phyloP scores from a whole-genome alignment of 441 rosid genomes.

The Gossypium laxum region DNA sequence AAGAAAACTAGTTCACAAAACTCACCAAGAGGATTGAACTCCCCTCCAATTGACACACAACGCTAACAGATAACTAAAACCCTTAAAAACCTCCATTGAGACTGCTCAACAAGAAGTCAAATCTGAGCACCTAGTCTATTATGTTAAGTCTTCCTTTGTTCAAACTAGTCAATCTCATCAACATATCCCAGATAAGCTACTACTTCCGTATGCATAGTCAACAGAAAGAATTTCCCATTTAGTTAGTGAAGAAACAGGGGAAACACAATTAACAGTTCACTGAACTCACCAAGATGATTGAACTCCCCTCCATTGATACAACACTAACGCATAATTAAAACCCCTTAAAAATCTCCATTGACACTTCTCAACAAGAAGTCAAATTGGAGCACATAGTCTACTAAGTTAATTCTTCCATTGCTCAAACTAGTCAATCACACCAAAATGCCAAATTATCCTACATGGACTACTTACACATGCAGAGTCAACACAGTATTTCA shows the following conservation, averaged over 20 bases:
- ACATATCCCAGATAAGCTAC: not conserved
- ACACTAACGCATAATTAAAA: too few species aligned
- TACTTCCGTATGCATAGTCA: not conserved
- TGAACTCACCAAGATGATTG: slow-evolving; percentile 32
- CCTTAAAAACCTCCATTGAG: not conserved
- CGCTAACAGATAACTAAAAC: not conserved
- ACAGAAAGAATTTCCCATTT: not conserved
- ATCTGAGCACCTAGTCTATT: not conserved
- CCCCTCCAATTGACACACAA: slow-evolving; percentile 37
- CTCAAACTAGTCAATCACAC: not conserved
- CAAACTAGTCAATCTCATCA: not conserved
- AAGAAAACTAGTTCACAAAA: not conserved
- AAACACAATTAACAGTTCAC: not conserved
- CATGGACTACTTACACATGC: too few species aligned
- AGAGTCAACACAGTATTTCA: not conserved
- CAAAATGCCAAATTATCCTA: not conserved
- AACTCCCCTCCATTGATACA: too few species aligned
- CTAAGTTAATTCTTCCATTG: not conserved
- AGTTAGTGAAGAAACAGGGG: not conserved
- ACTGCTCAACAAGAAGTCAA: not conserved
- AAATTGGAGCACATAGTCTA: too few species aligned
- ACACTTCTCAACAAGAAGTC: too few species aligned
- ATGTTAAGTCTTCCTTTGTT: not conserved
- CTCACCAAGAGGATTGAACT: slow-evolving; percentile 69
- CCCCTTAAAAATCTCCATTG: too few species aligned